A percentile compares a stretch with the other conserved stretches of the same genome.
Conservation (phyloP, 352 stramenopile species). For the Globisporangium echinulatum region DNA sequence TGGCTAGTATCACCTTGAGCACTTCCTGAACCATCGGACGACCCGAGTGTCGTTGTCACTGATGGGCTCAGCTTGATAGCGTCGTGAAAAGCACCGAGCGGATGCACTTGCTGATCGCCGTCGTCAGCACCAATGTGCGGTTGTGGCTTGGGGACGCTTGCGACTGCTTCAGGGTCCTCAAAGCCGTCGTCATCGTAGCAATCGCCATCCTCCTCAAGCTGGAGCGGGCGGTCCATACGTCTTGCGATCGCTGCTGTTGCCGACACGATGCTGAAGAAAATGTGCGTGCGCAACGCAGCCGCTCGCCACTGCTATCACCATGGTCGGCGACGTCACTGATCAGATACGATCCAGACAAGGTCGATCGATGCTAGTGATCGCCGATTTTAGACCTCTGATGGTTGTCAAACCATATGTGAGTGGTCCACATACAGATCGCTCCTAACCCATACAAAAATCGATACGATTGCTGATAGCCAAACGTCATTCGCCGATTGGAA, state of each 20-base stretch:
- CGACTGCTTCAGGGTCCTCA: background rate
- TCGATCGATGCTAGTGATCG: too few species aligned
- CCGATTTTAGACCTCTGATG: too few species aligned
- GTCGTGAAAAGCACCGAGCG: background rate
- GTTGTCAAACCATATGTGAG: too few species aligned
- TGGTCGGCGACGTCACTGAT: too few species aligned
- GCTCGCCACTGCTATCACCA: too few species aligned
- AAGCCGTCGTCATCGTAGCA: conserved; percentile 10
- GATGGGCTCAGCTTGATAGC: background rate
- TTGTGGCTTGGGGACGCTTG: background rate
- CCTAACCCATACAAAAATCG: too few species aligned
- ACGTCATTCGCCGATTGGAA: too few species aligned
- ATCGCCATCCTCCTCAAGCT: background rate
- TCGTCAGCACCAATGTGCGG: background rate
- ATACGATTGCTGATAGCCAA: too few species aligned
- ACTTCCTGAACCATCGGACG: background rate
- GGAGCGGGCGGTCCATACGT: background rate
- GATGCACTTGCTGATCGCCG: background rate
- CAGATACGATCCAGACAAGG: too few species aligned
- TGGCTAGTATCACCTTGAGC: background rate
- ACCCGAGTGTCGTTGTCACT: background rate
- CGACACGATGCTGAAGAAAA: too few species aligned
- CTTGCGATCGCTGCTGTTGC: background rate
- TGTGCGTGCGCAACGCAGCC: too few species aligned
- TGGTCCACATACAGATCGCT: too few species aligned